A percentile compares a stretch with the other conserved stretches of the same genome.
Conservation (phyloP, 768 basidiomycete genomes). For the Megacollybia marginata region DNA sequence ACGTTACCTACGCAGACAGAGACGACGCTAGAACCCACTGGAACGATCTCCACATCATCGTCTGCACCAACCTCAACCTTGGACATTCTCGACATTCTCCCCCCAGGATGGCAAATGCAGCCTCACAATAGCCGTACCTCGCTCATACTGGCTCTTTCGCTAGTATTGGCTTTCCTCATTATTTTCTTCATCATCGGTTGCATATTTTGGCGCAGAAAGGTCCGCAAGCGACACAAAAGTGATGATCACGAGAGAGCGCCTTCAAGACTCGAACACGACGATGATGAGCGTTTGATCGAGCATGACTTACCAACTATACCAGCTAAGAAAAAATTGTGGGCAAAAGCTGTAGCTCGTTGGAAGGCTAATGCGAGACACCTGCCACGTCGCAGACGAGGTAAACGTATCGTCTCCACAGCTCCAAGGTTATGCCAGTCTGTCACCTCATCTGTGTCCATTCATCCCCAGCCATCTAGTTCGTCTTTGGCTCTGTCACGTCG, state of each 20-base stretch:
- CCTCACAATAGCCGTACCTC: slow-evolving; percentile 28
- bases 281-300: slow-evolving; percentile 25
- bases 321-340: slow-evolving; percentile 54
- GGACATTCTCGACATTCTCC: slow-evolving; percentile 33
- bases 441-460: neutral
- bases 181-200: slow-evolving; percentile 53
- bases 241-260: slow-evolving; percentile 48
- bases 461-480: neutral
- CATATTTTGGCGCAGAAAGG: slow-evolving; percentile 51
- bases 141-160: slow-evolving; percentile 49
- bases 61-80: too few relatives aligned
- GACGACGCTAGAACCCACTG: slow-evolving; percentile 10
- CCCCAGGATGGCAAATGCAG: slow-evolving; percentile 43
- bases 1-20: slow-evolving; percentile 11
- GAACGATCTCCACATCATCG: too few relatives aligned
- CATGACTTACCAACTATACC: slow-evolving; percentile 39
- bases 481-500: neutral
- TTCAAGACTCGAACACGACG: slow-evolving; percentile 22
- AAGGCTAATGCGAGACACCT: slow-evolving; percentile 51
- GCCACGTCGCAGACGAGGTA: slow-evolving; percentile 52
- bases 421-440: neutral
- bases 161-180: slow-evolving; percentile 56
- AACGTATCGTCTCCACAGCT: slow-evolving; percentile 15
- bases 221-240: slow-evolving; percentile 21
- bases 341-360: slow-evolving; percentile 62